Evolutionary conservation across 371 early-diverging fungal genomes (phyloP).

Genomic region (Mucor lusitanicus): DNA sequence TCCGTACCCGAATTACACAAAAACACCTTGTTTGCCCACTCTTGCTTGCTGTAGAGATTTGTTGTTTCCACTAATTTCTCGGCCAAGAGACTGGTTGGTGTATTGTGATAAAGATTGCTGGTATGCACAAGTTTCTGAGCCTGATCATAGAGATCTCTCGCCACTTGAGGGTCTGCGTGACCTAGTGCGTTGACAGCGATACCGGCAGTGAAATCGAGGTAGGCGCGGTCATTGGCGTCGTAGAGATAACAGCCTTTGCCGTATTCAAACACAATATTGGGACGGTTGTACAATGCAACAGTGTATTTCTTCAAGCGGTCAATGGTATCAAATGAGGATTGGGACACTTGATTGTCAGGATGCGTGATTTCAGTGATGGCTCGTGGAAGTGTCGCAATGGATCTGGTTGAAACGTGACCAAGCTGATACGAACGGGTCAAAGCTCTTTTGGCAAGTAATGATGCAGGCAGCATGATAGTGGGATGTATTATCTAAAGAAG

Average conservation of each 20-base stretch:
- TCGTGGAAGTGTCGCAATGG: not conserved
- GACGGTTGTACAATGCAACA: conserved; percentile 68
- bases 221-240: conserved; percentile 72
- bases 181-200: conserved; percentile 95
- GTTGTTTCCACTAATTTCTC: conserved; percentile 68
- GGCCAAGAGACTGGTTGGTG: conserved; percentile 75
- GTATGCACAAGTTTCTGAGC: conserved; percentile 76
- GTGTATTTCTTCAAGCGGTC: conserved; percentile 56
- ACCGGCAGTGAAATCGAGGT: conserved; percentile 87
- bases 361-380: conserved; percentile 48
- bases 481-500: not conserved
- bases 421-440: not conserved
- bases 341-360: conserved; percentile 46
- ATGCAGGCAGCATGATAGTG: not conserved
- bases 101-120: conserved; percentile 85
- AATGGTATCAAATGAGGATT: conserved; percentile 42
- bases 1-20: conserved; percentile 84
- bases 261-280: conserved; percentile 63
- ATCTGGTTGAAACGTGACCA: not conserved
- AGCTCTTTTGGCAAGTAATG: not conserved
- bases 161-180: conserved; percentile 75
- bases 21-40: conserved; percentile 70
- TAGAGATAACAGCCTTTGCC: conserved; percentile 81
- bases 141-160: conserved; percentile 76
- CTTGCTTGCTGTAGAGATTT: conserved; percentile 33